Conservation (phyloP, 345 rosid genomes). For the Sonneratia caseolaris region DNA sequence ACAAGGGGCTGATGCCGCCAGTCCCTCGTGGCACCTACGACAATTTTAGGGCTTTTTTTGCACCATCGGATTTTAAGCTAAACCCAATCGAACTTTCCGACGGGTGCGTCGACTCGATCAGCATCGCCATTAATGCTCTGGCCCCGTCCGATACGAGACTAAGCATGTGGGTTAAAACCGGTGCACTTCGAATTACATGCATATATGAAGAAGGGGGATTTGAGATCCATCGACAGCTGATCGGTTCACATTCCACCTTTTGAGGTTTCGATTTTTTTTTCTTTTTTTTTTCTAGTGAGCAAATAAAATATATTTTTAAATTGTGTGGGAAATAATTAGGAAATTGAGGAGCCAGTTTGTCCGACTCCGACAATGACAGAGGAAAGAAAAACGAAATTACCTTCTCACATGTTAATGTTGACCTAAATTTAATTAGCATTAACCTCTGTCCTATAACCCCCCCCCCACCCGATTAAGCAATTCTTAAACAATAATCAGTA, state of each 20-base stretch:
- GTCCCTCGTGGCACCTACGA: background rate
- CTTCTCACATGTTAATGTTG: conserved; percentile 15
- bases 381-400: background rate
- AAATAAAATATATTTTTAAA: background rate
- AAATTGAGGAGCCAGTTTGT: background rate
- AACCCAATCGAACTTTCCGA: too few relatives aligned
- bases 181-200: too few relatives aligned
- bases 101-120: too few relatives aligned
- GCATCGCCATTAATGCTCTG: too few relatives aligned
- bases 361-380: conserved; percentile 1
- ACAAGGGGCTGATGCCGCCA: background rate
- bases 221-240: background rate
- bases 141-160: too few relatives aligned
- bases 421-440: conserved; percentile 5
- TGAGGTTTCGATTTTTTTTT: background rate
- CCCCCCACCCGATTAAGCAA: background rate
- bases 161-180: too few relatives aligned
- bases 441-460: conserved; percentile 9
- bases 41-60: background rate
- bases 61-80: background rate
- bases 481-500: background rate
- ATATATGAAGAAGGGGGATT: background rate
- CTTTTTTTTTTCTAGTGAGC: background rate
- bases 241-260: background rate
- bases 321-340: background rate